These are phyloP conservation scores for Lasiosphaeria ovina DNA, from an alignment of 495 filamentous ascomycete genomes.

Conservation along the genomic window DNA sequence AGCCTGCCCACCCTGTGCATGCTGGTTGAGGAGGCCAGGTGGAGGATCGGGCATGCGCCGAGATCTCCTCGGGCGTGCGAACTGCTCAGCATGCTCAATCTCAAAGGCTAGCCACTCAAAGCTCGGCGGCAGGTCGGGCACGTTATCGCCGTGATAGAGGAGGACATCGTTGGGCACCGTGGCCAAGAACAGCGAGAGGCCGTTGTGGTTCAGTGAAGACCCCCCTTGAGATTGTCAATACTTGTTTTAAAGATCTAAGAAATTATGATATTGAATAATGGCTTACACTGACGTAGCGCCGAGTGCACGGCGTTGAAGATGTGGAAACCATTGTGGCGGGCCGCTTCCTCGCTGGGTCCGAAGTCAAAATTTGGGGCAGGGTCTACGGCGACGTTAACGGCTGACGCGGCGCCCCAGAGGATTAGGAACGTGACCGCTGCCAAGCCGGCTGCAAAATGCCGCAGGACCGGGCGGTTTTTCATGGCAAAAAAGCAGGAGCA, in stretches of 20 bases:
- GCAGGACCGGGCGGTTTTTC: too few relatives aligned
- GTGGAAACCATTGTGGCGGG: slow-evolving; percentile 50
- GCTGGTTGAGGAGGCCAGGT: not conserved
- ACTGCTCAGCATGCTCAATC: slow-evolving; percentile 63
- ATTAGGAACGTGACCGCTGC: too few relatives aligned
- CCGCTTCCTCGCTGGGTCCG: slow-evolving; percentile 6
- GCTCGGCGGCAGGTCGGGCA: slow-evolving; percentile 38
- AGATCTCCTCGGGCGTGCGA: slow-evolving; percentile 34
- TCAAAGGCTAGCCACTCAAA: slow-evolving; percentile 71
- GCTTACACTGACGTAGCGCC: slow-evolving; percentile 54
- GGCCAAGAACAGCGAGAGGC: slow-evolving; percentile 62
- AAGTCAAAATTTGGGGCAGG: not conserved
- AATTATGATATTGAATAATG: too few relatives aligned
- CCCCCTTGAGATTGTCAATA: slow-evolving; percentile 36
- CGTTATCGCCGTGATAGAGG: slow-evolving; percentile 60
- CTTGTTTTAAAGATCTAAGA: too few relatives aligned
- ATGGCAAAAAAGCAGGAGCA: too few relatives aligned
- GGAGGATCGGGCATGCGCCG: not conserved
- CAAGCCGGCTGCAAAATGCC: too few relatives aligned
- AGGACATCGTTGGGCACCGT: slow-evolving; percentile 56
- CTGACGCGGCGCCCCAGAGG: too few relatives aligned
- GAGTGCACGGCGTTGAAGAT: slow-evolving; percentile 68
- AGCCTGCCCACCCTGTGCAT: not conserved
- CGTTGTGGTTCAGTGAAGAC: slow-evolving; percentile 66
- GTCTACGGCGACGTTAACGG: too few relatives aligned